phyloP scores from a whole-genome alignment of 306 rosid genomes.

The Citrullus mucosospermus region DNA sequence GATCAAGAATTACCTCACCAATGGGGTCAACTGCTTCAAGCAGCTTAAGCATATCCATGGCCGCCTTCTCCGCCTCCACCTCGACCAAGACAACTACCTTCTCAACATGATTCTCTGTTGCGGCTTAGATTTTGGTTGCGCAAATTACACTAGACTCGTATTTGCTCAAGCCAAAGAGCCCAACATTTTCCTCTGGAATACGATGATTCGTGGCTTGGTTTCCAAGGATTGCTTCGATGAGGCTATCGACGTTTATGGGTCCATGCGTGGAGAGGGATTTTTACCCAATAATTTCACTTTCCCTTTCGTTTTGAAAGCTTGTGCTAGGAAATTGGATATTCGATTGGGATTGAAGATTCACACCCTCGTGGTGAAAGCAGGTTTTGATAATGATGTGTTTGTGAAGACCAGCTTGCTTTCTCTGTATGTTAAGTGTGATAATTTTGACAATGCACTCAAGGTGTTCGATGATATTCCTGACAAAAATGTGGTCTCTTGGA shows the following conservation, averaged over 20 bases:
- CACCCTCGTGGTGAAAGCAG: conserved; percentile 37
- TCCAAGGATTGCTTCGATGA: conserved; percentile 32
- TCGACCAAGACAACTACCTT: conserved; percentile 40
- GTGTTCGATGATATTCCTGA: neutral
- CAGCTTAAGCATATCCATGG: conserved; percentile 42
- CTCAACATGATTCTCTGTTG: conserved; percentile 32
- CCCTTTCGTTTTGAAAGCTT: neutral
- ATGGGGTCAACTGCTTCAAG: conserved; percentile 34
- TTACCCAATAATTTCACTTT: conserved; percentile 1
- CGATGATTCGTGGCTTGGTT: conserved; percentile 54
- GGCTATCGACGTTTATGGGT: conserved; percentile 22
- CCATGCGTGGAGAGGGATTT: neutral
- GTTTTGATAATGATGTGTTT: conserved; percentile 45
- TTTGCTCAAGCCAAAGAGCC: neutral
- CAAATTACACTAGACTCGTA: neutral
- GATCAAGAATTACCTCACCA: conserved; percentile 24
- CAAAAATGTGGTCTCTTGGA: neutral
- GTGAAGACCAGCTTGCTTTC: conserved; percentile 37
- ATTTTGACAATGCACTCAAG: neutral
- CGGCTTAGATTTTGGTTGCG: conserved; percentile 17
- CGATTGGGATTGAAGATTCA: conserved; percentile 34
- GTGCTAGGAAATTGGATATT: conserved; percentile 31
- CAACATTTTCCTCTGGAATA: conserved; percentile 22
- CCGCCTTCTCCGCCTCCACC: conserved; percentile 39
- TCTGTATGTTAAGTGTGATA: neutral